Evolutionary conservation across 768 basidiomycete species (phyloP).

Genomic region (Amanita exitialis): DNA sequence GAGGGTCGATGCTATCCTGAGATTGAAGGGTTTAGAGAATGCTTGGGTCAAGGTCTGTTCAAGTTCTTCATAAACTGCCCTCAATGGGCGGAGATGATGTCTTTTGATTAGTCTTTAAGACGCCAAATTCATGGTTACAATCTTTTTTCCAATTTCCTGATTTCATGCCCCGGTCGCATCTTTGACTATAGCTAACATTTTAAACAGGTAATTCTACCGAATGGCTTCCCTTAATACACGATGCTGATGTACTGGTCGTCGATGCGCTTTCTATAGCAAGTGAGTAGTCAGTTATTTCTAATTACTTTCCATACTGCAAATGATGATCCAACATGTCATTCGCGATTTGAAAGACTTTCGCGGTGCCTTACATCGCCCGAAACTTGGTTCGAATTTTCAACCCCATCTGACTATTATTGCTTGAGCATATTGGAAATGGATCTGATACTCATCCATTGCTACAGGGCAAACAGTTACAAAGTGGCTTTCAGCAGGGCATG

Average conservation of each 20-base stretch:
- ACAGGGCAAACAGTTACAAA: slow-evolving; percentile 62
- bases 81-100: background rate
- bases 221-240: background rate
- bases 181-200: slow-evolving; percentile 8
- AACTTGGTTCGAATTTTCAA: slow-evolving; percentile 58
- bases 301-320: background rate
- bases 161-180: slow-evolving; percentile 5
- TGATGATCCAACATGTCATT: slow-evolving; percentile 61
- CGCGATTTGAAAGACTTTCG: slow-evolving; percentile 54
- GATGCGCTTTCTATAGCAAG: slow-evolving; percentile 21
- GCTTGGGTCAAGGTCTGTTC: slow-evolving; percentile 61
- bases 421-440: background rate
- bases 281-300: slow-evolving; percentile 15
- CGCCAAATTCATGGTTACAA: slow-evolving; percentile 56
- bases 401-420: slow-evolving; percentile 48
- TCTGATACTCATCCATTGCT: background rate
- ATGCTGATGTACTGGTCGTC: slow-evolving; percentile 10
- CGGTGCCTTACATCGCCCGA: slow-evolving; percentile 55
- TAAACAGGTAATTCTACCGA: slow-evolving; percentile 12
- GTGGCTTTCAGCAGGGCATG: slow-evolving; percentile 75
- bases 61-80: slow-evolving; percentile 4
- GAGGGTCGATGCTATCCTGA: slow-evolving; percentile 75
- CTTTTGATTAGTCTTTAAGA: slow-evolving; percentile 95
- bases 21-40: slow-evolving; percentile 70
- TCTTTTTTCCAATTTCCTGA: slow-evolving; percentile 19